phyloP scores from a whole-genome alignment of 2,329 filamentous ascomycete species.

The Sporothrix mexicana region DNA sequence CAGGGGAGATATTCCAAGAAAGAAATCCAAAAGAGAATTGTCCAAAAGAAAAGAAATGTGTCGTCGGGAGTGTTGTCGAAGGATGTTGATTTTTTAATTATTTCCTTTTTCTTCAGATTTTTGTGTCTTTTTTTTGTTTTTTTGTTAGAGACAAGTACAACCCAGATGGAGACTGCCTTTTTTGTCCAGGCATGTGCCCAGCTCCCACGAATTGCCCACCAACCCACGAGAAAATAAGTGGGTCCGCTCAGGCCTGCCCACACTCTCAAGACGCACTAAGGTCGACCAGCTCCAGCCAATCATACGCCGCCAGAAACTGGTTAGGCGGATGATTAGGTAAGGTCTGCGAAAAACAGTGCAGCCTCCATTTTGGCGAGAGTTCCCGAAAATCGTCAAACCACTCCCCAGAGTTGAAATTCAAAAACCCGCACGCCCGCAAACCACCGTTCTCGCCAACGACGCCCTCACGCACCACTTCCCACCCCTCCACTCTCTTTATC shows the following conservation, averaged over 20 bases:
- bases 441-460: background rate
- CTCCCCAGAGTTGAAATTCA: conserved; percentile 6
- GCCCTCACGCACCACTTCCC: conserved; percentile 16
- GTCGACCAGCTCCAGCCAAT: conserved; percentile 46
- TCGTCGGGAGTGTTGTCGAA: background rate
- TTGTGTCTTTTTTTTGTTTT: background rate
- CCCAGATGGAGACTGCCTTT: background rate
- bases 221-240: background rate
- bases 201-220: background rate
- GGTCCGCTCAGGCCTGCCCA: background rate
- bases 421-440: conserved; percentile 36
- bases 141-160: background rate
- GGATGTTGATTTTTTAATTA: background rate
- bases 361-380: conserved; percentile 40
- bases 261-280: background rate
- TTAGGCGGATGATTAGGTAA: conserved; percentile 32
- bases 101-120: background rate
- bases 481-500: conserved; percentile 6
- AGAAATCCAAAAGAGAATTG: background rate
- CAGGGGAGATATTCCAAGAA: background rate
- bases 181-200: background rate
- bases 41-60: background rate
- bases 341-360: conserved; percentile 31
- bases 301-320: conserved; percentile 40
- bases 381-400: conserved; percentile 39